A percentile compares a stretch with the other conserved stretches of the same genome.
Evolutionary conservation across 2,329 filamentous ascomycete genomes (phyloP).

Genomic region (Colletotrichum caudatum): DNA sequence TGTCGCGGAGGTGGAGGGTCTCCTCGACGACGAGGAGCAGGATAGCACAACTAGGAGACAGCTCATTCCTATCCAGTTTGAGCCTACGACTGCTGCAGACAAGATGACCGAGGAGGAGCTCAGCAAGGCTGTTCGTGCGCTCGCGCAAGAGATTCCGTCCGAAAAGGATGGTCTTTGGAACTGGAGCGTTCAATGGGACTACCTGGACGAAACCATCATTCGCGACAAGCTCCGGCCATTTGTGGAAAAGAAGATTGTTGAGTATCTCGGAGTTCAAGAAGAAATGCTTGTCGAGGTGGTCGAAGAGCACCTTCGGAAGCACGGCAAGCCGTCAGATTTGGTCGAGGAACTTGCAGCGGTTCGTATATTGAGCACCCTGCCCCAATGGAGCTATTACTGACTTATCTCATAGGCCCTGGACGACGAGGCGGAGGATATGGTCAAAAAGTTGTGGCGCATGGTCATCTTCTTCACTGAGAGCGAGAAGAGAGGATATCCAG

Average conservation of each 20-base stretch:
- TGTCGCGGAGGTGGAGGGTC: slow-evolving; percentile 91
- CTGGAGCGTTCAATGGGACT: slow-evolving; percentile 95
- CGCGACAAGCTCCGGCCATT: slow-evolving; percentile 91
- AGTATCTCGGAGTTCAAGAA: slow-evolving; percentile 96
- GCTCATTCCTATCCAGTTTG: slow-evolving; percentile 86
- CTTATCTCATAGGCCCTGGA: slow-evolving; percentile 76
- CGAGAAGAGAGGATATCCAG: slow-evolving; percentile 87
- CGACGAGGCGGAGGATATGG: slow-evolving; percentile 92
- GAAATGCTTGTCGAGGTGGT: slow-evolving; percentile 95
- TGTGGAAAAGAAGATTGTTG: slow-evolving; percentile 97
- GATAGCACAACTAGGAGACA: slow-evolving; percentile 76
- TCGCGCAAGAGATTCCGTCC: slow-evolving; percentile 91
- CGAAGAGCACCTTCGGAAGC: slow-evolving; percentile 84
- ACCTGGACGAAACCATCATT: slow-evolving; percentile 83
- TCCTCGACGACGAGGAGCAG: slow-evolving; percentile 95
- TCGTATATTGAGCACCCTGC: slow-evolving; percentile 53
- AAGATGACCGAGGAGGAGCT: slow-evolving; percentile 89
- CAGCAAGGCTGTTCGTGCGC: slow-evolving; percentile 80
- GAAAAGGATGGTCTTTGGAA: slow-evolving; percentile 89
- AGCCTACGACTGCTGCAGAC: slow-evolving; percentile 73
- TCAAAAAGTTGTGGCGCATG: slow-evolving; percentile 98
- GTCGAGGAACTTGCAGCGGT: slow-evolving; percentile 88
- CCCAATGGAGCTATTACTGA: slow-evolving; percentile 46
- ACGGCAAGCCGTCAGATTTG: slow-evolving; percentile 80
- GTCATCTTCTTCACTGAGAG: slow-evolving; percentile 97